Conservation (phyloP, 2,329 filamentous ascomycete genomes). For the Knufia petricola region DNA sequence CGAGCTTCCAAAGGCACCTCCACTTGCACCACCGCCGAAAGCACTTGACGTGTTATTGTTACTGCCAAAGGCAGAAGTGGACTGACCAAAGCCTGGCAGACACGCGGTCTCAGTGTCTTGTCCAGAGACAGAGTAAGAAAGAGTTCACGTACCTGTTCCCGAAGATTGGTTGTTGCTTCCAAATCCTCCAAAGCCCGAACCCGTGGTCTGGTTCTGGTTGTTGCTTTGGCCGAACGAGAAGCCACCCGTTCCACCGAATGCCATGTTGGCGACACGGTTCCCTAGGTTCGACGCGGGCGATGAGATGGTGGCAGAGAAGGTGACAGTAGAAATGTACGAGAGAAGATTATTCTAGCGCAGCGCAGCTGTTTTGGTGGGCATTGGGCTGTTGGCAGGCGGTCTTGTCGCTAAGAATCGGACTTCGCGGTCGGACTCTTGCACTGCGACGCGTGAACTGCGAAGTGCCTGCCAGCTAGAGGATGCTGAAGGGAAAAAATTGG, state of each 20-base stretch:
- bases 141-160: neutral
- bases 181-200: constrained; percentile 20
- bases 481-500: neutral
- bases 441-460: constrained; percentile 1
- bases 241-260: constrained; percentile 19
- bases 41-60: constrained; percentile 18
- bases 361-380: neutral
- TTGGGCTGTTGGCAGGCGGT: constrained; percentile 2
- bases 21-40: constrained; percentile 15
- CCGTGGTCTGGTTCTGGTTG: constrained; percentile 13
- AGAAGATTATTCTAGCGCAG: constrained; percentile 6
- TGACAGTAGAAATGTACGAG: neutral
- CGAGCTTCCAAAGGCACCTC: constrained; percentile 14
- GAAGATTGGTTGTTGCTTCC: constrained; percentile 18
- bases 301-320: neutral
- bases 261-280: constrained; percentile 16
- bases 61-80: constrained; percentile 20
- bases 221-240: constrained; percentile 19
- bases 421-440: neutral
- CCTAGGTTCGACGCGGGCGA: neutral
- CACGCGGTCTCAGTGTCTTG: constrained; percentile 8
- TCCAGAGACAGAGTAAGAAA: neutral
- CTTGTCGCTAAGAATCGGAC: neutral
- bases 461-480: constrained; percentile 3
- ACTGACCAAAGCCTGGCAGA: constrained; percentile 17